Base-by-base conservation (phyloP, 805 yeast species). In the Suhomyces sp. region DNA sequence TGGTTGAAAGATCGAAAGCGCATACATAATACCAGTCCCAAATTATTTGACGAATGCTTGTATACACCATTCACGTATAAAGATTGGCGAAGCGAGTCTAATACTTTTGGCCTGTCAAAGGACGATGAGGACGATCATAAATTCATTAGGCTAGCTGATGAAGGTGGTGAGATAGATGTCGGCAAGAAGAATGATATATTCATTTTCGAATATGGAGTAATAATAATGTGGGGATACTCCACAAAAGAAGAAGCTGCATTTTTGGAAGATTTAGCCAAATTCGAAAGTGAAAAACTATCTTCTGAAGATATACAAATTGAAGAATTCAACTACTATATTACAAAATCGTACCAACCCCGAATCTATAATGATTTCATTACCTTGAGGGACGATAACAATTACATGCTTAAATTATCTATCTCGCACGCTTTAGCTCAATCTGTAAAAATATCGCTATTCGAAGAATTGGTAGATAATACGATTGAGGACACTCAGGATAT, bases 401-500 rank as follows among this genome's bases (percentile, higher is more conserved):
- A 92, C 66, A 89, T 93, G 96, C 75, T 90, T 51, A 94, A 94
- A 68, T 77, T 94, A 46, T 88, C 97, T 7, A 89, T 94, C 9
- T 90, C 97, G 1, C 97, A 93, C 71, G 98, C 98, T 0, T 82
- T 94, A 31, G 92, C 98, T 1, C 99, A 94, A 68, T 86, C 96
- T 27, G 98, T 90, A 35, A 94, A 94, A 70, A 93, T 94, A 22
- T 92, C 98, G 4, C 73, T 94, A 27, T 94, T 94, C 69, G 99
- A 94, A 69, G 98, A 93, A 67, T 78, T 94, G 59, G 97, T 94
- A 10, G 97, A 93, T 69, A 92, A 92, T 66, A 94, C 99, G 2
- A 94, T 94, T 63, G 97, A 91, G 66, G 97, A 91, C 65, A 94
- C 98, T 1, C 97, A 93, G 65, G 97, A 92, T 62, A 91, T 94